Base-by-base conservation (phyloP, 768 basidiomycete species). In the Suillus americanus region DNA sequence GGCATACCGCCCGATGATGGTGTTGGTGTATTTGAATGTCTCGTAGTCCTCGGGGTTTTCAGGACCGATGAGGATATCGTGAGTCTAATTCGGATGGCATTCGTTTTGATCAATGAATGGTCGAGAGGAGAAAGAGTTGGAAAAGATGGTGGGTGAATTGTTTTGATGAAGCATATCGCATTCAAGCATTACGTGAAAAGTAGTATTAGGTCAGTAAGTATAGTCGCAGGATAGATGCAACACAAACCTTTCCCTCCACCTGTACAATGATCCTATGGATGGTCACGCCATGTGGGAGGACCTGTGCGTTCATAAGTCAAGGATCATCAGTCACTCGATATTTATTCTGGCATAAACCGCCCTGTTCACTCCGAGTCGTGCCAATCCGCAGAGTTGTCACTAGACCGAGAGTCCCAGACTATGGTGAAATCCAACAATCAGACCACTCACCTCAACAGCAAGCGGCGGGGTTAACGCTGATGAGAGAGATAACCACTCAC, bases 21-120 rank as follows among this genome's bases (percentile, higher is more conserved):
- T 85, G 76, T 92, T 91, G 54, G 83, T 86, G 75, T 92, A 92
- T 75, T 86, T 89, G 72, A 88, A 83, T 13, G 73, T 75, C 38
- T 79, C 72, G 73, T 91, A 89, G 65, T 80, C 85, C 66, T 80
- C 70, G 59, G 89, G 85, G 51, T 79, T 75, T 77, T 90, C 87
- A 45, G 91, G 90, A 20, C 90, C 91, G 68, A 91, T 81, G 50
- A 92, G 85, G 64, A 92, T 83, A 74, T 92, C 91, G 75, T 92
- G 89, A 7, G 87, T 89, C 89, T 50, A 16, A 48, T 48, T 48
- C 10, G 45, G n/a, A 46, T 23, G n/a, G 45, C 10, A n/a, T 23
- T 48, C 46, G 12, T 46, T 45, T 45, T 12, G 45, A 45, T 10
- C 9, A 45, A 23, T 23, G 23, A 48, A 23, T 48, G 2, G 23